These are phyloP conservation scores for Clitopilus hobsonii DNA, from an alignment of 768 basidiomycete species.

Conservation along the genomic window DNA sequence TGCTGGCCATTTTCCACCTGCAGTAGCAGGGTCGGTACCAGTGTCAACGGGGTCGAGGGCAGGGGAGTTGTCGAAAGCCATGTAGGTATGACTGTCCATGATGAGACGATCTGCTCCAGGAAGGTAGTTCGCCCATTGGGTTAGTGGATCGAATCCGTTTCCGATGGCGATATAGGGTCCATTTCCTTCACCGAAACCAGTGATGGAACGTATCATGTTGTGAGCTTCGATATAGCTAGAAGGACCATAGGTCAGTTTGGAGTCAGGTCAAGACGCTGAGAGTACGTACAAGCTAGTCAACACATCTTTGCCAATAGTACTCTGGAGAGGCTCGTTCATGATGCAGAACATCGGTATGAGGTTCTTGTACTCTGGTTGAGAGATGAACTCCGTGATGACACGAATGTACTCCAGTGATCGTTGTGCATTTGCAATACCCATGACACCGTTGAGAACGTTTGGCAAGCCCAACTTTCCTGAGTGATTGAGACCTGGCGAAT, in stretches of 20 bases:
- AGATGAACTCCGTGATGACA: slow-evolving; percentile 74
- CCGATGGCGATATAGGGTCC: slow-evolving; percentile 51
- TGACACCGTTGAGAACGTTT: slow-evolving; percentile 64
- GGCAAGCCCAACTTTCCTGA: slow-evolving; percentile 46
- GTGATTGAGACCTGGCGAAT: slow-evolving; percentile 48
- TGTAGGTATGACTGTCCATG: slow-evolving; percentile 69
- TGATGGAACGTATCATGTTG: slow-evolving; percentile 60
- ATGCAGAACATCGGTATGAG: slow-evolving; percentile 29
- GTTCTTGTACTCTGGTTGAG: slow-evolving; percentile 48
- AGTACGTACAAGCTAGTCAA: slow-evolving; percentile 54
- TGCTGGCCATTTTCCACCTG: slow-evolving; percentile 41
- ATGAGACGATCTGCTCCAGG: slow-evolving; percentile 56
- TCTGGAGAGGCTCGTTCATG: slow-evolving; percentile 54
- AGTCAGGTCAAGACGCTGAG: slow-evolving; percentile 26
- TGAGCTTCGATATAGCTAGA: slow-evolving; percentile 51
- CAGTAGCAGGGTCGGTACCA: slow-evolving; percentile 23
- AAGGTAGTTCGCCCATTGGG: slow-evolving; percentile 30
- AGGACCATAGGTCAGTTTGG: slow-evolving; percentile 26
- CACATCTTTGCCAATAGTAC: slow-evolving; percentile 46
- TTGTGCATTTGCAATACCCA: slow-evolving; percentile 86
- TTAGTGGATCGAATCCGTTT: slow-evolving; percentile 41
- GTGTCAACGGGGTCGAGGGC: slow-evolving; percentile 26
- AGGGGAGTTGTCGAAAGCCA: slow-evolving; percentile 45
- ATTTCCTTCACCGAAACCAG: slow-evolving; percentile 69
- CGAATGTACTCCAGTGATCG: slow-evolving; percentile 74